These are phyloP conservation scores for Haematococcus lacustris DNA, from an alignment of 139 green algal species.

Conservation along the genomic window DNA sequence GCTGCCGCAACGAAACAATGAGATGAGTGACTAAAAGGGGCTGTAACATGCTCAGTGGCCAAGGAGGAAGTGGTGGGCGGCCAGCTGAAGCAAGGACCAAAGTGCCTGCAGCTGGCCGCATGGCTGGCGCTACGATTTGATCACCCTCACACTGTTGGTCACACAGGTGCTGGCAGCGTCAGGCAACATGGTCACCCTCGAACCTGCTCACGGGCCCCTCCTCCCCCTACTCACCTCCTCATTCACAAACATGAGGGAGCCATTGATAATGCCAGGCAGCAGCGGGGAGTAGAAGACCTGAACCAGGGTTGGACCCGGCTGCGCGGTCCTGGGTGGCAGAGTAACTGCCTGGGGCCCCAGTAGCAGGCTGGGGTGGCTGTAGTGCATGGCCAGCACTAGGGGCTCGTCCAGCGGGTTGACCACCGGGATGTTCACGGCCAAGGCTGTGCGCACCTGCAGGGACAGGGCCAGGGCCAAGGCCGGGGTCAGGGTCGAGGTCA, in stretches of 20 bases:
- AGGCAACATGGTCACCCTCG: not conserved
- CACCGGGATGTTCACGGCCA: constrained; percentile 28
- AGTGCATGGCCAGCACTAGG: constrained; percentile 32
- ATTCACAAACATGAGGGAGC: constrained; percentile 39
- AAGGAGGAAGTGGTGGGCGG: no score
- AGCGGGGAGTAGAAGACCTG: constrained; percentile 60
- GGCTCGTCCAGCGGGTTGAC: constrained; percentile 39
- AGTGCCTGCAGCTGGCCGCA: not conserved
- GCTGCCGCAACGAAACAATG: no score
- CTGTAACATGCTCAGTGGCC: no score
- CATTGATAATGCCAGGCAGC: constrained; percentile 17
- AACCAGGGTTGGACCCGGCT: constrained; percentile 10
- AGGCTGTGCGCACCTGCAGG: constrained; percentile 8
- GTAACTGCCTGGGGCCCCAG: constrained; percentile 29
- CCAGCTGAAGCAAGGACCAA: not conserved
- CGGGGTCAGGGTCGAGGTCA: no score
- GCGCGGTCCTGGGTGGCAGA: constrained; percentile 11
- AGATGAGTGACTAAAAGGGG: no score
- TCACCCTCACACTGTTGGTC: not conserved
- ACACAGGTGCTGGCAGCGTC: not conserved
- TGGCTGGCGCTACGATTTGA: not conserved
- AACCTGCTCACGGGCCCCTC: not conserved
- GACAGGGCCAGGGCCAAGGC: no score
- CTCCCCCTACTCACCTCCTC: constrained; percentile 31
- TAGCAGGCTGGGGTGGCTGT: constrained; percentile 28